Base-by-base conservation (phyloP, 441 rosid genomes). In the Bruguiera hainesii region DNA sequence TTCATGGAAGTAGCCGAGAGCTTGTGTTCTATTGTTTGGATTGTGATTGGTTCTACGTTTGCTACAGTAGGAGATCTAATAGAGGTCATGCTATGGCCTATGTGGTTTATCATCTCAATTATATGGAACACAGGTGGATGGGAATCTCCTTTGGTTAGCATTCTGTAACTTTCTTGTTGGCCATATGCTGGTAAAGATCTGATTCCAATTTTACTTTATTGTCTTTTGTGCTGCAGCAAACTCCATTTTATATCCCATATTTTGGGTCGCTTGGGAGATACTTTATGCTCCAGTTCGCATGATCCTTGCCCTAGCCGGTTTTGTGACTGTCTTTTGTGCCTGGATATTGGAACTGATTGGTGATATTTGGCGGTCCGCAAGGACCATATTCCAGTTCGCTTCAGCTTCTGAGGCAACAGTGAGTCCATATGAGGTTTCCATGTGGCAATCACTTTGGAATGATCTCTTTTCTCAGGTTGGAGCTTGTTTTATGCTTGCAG, bases 401-500 rank as follows among this genome's bases (percentile, higher is more conserved):
- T 77, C 96, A 33, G 83, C 87, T 75, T 78, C 97, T 23, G 80
- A 81, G 75, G 75, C 86, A 30, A 75, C 93, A 48, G 84, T 80
- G 56, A 83, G 78, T 66, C 68, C 90, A 2, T 72, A 76, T 59
- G 89, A 89, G 79, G 90, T 88, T 76, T 88, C 98, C 46, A 77
- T 84, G 76, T 92, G 96, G 96, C 91, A 87, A 11, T 84, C 90
- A 0, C 95, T 96, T 66, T 96, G 98, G 98, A 92, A 87, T 73
- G 98, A 96, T 77, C 90, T 95, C 57, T 92, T 95, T 75, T 96
- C 99, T 57, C 96, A 96, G 85, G 97, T 91, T 65, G 28, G 81
- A 77, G 65, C 66, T 46, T 50, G 20, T 15, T 61, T 8, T 31
- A 48, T 70, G 7, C 37, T 50, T 59, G 68, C 25, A 30, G 58